Percentiles rank a stretch among this genome's conserved stretches.
Evolutionary conservation across 2,329 filamentous ascomycete species (phyloP).

Genomic region (Arthrobotrys conoides): DNA sequence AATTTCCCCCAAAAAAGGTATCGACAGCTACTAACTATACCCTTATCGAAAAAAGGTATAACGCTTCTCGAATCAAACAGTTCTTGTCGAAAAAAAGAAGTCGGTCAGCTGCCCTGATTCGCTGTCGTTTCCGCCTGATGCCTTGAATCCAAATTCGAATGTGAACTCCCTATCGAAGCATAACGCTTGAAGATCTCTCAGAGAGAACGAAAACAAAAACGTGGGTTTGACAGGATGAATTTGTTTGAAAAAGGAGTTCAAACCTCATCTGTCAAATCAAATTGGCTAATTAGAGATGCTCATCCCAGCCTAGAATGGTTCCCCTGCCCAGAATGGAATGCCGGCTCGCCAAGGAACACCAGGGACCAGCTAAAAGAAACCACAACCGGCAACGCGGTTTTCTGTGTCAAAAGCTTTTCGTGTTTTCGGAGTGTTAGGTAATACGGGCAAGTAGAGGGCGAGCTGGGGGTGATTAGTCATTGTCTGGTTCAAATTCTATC

Average conservation of each 20-base stretch:
- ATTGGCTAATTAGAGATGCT: slow-evolving; percentile 14
- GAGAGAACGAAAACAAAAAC: background rate
- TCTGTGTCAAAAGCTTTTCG: background rate
- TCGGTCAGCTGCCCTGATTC: background rate
- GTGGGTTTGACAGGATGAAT: slow-evolving; percentile 9
- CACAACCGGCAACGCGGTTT: slow-evolving; percentile 3
- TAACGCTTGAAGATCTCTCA: slow-evolving; percentile 37
- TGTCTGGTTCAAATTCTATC: background rate
- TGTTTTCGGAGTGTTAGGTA: too few relatives aligned
- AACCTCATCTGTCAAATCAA: slow-evolving; percentile 18
- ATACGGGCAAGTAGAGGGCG: background rate
- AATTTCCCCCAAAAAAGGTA: background rate
- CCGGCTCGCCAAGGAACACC: slow-evolving; percentile 9
- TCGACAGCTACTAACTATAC: background rate
- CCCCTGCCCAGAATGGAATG: slow-evolving; percentile 15
- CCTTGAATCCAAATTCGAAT: background rate
- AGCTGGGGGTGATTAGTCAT: background rate
- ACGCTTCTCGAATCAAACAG: background rate
- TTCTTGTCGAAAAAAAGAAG: background rate
- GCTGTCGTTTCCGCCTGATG: background rate
- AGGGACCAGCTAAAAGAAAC: background rate
- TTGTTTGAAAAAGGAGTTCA: slow-evolving; percentile 7
- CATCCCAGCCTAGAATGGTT: slow-evolving; percentile 5
- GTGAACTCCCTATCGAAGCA: slow-evolving; percentile 10
- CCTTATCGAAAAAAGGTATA: background rate